Evolutionary conservation across 2,329 filamentous ascomycete species (phyloP), one percentile per base, ranked within the genome.

Genomic region (Macroventuria anomochaeta): DNA sequence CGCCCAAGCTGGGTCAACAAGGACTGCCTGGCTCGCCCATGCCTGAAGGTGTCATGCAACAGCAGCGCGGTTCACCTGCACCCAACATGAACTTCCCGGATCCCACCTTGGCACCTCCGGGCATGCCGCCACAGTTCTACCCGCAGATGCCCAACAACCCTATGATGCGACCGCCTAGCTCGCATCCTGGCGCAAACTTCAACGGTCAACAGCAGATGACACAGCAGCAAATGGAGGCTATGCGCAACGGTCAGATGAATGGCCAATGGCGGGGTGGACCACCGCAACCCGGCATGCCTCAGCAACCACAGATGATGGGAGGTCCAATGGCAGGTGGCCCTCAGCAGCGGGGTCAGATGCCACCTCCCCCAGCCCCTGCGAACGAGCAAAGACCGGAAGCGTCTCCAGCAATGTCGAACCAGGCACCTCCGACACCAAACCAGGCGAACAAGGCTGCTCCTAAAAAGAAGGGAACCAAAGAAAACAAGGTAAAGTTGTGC

Each of bases 361-460:
- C 78, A 31, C 79, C 79, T 23, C 79, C 79, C n/a, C 79, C 79
- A 29, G 77, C 78, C 12, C 69, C 75, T n/a, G 64, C 71, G 25
- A 75, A 67, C 51, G 72, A 75, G 43, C 73, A 75, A 43, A 70
- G 77, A 23, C 77, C 78, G 10, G 76, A 80, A 46, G 79, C 79
- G 43, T 81, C 79, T 53, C 79, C 80, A 15, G 74, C 76, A 29
- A 76, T 77, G 57, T 73, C 74, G 21, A 70, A 77, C 38, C 63
- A 66, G 41, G 88, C 88, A 29, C 90, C 90, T 1, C 90, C 90
- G 1, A 95, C 90, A 3, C 90, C 90, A 1, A 87, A 85, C 44
- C 88, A 91, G 69, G 74, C 80, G 1, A 88, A 86, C 69, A 93
- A 93, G 79, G 76, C 88, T 3, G 86, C 85, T 28, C 88, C 89